phyloP scores from a whole-genome alignment of 202 grass and related monocot species.

The Setaria viridis region DNA sequence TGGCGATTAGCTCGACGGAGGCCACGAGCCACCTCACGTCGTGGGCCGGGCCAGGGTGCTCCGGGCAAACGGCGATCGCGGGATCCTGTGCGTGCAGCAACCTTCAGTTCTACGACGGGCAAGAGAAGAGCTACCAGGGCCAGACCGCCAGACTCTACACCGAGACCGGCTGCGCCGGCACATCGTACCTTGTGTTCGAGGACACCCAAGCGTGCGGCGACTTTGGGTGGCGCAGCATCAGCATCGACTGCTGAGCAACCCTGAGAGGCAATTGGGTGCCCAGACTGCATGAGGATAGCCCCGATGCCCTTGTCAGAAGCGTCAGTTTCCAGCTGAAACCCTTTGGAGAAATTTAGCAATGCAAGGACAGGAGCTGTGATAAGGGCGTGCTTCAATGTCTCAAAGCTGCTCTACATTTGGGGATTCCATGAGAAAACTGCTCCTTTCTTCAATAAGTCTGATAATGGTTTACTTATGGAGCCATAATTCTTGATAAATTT shows the following conservation, averaged over 20 bases:
- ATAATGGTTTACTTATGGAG: no score
- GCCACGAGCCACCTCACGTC: conserved; percentile 34
- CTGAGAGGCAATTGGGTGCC: no score
- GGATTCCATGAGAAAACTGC: no score
- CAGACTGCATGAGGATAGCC: no score
- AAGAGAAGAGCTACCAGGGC: conserved; percentile 41
- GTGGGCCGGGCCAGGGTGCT: conserved; percentile 30
- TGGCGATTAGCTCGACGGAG: neutral
- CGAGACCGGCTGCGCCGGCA: conserved; percentile 17
- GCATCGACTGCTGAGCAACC: conserved; percentile 34
- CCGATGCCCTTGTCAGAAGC: no score
- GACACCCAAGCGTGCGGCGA: conserved; percentile 40
- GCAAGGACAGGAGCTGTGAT: no score
- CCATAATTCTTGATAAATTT: no score
- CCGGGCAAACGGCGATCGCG: conserved; percentile 12
- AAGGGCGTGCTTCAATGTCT: no score
- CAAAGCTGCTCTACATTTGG: no score
- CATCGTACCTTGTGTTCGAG: conserved; percentile 41
- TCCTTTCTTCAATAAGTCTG: no score
- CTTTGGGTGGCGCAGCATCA: conserved; percentile 49
- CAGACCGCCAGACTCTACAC: conserved; percentile 43
- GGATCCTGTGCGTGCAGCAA: conserved; percentile 42
- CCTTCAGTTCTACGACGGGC: conserved; percentile 19
- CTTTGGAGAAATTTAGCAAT: no score
- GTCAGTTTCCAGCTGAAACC: no score